Base-by-base conservation (phyloP, 1,284 basidiomycete genomes). In the Irpex lacteus region DNA sequence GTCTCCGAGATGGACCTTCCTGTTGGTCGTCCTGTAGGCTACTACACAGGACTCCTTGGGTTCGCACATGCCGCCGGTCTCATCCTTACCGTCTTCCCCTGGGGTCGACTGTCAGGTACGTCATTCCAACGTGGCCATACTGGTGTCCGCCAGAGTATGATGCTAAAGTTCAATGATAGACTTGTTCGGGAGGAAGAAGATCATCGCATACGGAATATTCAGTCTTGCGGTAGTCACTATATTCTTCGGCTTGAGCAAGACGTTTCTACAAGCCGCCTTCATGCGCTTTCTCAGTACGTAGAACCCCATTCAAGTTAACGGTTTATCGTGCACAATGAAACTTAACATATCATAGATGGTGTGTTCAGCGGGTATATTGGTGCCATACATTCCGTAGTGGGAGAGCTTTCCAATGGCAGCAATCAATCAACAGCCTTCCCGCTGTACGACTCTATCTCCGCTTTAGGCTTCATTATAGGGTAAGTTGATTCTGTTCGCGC, bases 381-480 rank as follows among this genome's bases (percentile, higher is more conserved):
- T 13, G 87, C 86, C 19, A 81, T 88, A 34, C 84, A 87, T 60
- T 85, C 85, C 0, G 78, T 85, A 1, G 77, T 89, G 0, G 83
- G 85, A 8, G 88, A 91, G 72, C 78, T 91, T n/a, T 87, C 87
- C 2, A 85, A 91, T 69, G 72, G 81, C 9, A 84, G 83, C 3
- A 90, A 91, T 64, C 83, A 88, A 70, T 82, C 83, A 0, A 70
- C 78, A 44, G 85, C 85, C 0, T 87, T 87, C 68, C 86, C 89
- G 2, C 77, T 90, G 7, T 88, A 85, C 65, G 83, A 84, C 40
- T 73, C 90, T 19, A 80, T 82, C 34, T 89, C 83, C 76, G 86
- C 87, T 1, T 65, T 89, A 2, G 88, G 88, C 21, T 77, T 81
- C 26, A 82, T 88, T 50, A 74, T 88, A 19, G 88, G 88, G 86